Base-by-base conservation (phyloP, 495 filamentous ascomycete species). In the Tuber umbilicatum region DNA sequence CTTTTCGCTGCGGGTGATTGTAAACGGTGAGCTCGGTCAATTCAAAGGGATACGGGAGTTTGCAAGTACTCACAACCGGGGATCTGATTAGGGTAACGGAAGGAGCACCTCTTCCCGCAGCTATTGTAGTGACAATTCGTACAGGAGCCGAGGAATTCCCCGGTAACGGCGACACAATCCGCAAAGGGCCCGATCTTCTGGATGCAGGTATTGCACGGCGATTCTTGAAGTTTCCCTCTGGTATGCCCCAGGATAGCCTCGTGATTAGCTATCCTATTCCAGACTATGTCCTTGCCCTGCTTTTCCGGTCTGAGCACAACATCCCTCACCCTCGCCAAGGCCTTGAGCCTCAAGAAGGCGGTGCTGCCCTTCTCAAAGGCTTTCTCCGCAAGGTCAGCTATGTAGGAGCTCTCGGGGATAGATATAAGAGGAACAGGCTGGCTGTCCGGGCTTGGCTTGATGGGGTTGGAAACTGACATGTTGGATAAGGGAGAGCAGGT, bases 231-330 rank as follows among this genome's bases (percentile, higher is more conserved):
- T 60, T 27, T 60, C 50, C 50, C 50, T 60, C 50, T 60, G 2
- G 50, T 60, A 27, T 60, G 50, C 50, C 23, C 50, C 50, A 27
- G 23, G 50, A 60, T 60, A 60, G 50, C n/a, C 50, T 60, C n/a
- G n/a, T 31, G 50, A 27, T 60, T 27, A 14, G 50, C n/a, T 60
- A 27, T 60, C 50, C 50, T 60, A 27, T 60, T 60, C 50, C 50
- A 27, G 50, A 31, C 50, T 4, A 60, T 60, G 50, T 31, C 50
- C n/a, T 60, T 60, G 50, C 9, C 23, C 14, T 27, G 50, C 23
- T 60, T 60, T 60, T n/a, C 50, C 9, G 50, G 50, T 60, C 50
- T 60, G 10, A 60, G 50, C 50, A 60, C 50, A 60, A 60, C 50
- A 60, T 31, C n/a, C 23, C 23, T 27, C 50, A 60, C n/a, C 31